Evolutionary conservation across 2,329 filamentous ascomycete genomes (phyloP).

Genomic region (Chrysoporthe cubensis): DNA sequence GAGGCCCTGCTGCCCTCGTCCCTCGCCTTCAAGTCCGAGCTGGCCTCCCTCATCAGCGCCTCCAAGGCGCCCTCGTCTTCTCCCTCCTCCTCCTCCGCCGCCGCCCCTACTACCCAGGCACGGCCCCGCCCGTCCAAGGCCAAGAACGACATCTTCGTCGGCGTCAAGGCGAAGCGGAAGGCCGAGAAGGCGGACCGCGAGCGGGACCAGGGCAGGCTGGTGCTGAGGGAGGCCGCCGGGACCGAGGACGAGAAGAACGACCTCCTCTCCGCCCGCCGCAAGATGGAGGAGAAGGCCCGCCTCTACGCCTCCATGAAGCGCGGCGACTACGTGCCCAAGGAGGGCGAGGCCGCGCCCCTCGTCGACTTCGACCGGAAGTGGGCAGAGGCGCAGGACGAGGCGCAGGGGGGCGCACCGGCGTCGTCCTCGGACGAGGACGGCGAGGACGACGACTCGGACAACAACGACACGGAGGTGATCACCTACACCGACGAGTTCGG

Average conservation of each 20-base stretch:
- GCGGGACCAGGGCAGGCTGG: constrained; percentile 52
- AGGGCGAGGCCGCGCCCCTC: constrained; percentile 68
- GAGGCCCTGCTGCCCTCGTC: constrained; percentile 73
- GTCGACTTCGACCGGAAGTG: constrained; percentile 98
- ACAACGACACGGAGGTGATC: constrained; percentile 64
- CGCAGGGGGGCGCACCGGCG: no score
- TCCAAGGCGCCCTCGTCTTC: constrained; percentile 43
- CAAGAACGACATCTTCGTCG: constrained; percentile 72
- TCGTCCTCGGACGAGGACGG: constrained; percentile 44
- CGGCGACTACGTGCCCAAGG: constrained; percentile 75
- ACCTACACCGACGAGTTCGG: constrained; percentile 94
- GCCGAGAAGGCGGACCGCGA: constrained; percentile 63
- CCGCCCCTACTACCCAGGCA: constrained; percentile 45
- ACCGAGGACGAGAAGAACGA: constrained; percentile 68
- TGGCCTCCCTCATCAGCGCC: constrained; percentile 77
- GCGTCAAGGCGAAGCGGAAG: constrained; percentile 48
- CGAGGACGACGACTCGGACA: constrained; percentile 39
- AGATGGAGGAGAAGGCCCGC: constrained; percentile 88
- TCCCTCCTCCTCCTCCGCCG: constrained; percentile 44
- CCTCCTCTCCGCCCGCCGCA: constrained; percentile 72
- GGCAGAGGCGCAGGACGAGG: constrained; percentile 68
- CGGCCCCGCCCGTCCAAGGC: constrained; percentile 58
- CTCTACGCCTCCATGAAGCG: constrained; percentile 89
- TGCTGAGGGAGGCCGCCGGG: constrained; percentile 56
- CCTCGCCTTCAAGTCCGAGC: constrained; percentile 85